Evolutionary conservation across 2,329 filamentous ascomycete genomes (phyloP).

Genomic region (Aspergillus glaucus): DNA sequence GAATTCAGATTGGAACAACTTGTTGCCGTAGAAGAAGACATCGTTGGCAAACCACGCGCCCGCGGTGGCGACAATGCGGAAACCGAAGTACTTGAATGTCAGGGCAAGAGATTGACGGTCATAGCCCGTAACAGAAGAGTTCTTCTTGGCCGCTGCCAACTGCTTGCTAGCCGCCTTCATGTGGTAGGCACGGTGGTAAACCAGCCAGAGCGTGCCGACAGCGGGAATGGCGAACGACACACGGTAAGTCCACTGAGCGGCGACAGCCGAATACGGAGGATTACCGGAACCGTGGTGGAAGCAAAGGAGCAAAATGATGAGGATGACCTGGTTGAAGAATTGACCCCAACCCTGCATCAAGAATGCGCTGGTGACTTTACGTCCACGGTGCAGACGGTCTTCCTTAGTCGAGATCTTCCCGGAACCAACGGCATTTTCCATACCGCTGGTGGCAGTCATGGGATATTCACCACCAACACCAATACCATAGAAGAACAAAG

Average conservation of each 20-base stretch:
- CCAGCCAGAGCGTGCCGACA: conserved; percentile 84
- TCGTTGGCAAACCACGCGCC: conserved; percentile 94
- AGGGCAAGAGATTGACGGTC: conserved; percentile 75
- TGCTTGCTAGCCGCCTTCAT: conserved; percentile 85
- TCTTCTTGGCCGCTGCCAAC: conserved; percentile 75
- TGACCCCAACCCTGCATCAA: conserved; percentile 99
- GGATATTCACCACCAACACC: conserved; percentile 75
- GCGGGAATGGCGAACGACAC: conserved; percentile 88
- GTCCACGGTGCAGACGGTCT: conserved; percentile 89
- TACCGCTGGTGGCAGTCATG: conserved; percentile 91
- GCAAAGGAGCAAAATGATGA: conserved; percentile 80
- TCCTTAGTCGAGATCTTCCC: conserved; percentile 85
- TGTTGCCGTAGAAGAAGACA: conserved; percentile 99
- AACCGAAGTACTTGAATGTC: conserved; percentile 77
- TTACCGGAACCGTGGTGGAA: conserved; percentile 75
- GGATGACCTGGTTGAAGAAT: conserved; percentile 82
- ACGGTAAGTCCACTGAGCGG: conserved; percentile 85
- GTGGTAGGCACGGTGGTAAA: conserved; percentile 93
- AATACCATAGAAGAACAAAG: conserved; percentile 81
- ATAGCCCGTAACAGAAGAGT: conserved; percentile 82
- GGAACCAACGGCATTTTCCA: conserved; percentile 82
- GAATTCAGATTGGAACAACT: conserved; percentile 90
- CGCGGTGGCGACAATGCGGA: conserved; percentile 77
- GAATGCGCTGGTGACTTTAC: conserved; percentile 92
- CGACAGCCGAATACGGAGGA: conserved; percentile 69